phyloP scores from a whole-genome alignment of 1,284 basidiomycete genomes.

The Pseudozyma thailandica region DNA sequence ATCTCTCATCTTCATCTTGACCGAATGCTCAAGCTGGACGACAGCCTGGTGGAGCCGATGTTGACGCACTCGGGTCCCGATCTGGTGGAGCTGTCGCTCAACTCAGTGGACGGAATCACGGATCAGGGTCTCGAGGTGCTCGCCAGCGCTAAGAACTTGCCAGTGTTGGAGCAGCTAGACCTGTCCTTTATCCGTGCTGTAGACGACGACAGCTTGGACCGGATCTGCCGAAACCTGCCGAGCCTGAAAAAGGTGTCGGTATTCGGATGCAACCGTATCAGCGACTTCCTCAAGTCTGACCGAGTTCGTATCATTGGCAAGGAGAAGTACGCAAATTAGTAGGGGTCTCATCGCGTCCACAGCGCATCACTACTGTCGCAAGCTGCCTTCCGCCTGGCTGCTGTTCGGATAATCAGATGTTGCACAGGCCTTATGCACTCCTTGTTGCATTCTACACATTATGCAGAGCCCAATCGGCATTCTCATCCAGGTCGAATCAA shows the following conservation, averaged over 20 bases:
- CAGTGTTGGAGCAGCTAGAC: constrained; percentile 75
- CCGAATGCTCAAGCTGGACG: constrained; percentile 71
- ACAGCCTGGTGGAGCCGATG: constrained; percentile 75
- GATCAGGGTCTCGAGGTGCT: constrained; percentile 74
- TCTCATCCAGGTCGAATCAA: not conserved
- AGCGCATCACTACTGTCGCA: too few relatives aligned
- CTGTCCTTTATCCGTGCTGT: constrained; percentile 86
- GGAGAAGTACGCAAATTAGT: constrained; percentile 42
- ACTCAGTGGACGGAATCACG: constrained; percentile 78
- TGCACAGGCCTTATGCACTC: too few relatives aligned
- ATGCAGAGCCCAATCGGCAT: not conserved
- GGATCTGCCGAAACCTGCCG: constrained; percentile 70
- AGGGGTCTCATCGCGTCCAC: too few relatives aligned
- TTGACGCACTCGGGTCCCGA: constrained; percentile 77
- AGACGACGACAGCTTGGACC: constrained; percentile 84
- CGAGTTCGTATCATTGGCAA: constrained; percentile 60
- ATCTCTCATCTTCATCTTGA: constrained; percentile 62
- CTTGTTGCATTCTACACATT: not conserved
- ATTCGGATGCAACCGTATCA: constrained; percentile 67
- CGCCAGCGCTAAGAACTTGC: constrained; percentile 44
- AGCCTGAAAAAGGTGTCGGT: constrained; percentile 61
- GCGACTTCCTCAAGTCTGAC: constrained; percentile 50
- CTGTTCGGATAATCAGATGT: too few relatives aligned
- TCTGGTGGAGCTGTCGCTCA: constrained; percentile 78
- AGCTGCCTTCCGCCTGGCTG: too few relatives aligned